Percentiles rank a stretch among this genome's conserved stretches.
Evolutionary conservation across 805 yeast genomes (phyloP).

Genomic region (Candida nonsorbophila): DNA sequence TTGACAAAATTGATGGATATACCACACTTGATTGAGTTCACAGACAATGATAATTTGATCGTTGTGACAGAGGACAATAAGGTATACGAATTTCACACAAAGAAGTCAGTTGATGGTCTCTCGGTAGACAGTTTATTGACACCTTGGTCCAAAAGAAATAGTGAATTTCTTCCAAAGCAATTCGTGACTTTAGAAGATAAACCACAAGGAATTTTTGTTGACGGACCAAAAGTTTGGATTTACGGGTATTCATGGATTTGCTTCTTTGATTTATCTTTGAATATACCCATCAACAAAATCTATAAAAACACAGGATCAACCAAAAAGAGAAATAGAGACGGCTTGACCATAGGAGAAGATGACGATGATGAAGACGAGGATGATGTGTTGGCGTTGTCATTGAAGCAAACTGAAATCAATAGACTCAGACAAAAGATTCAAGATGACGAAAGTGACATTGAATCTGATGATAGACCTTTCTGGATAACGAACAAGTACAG

Average conservation of each 20-base stretch:
- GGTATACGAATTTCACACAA: constrained; percentile 59
- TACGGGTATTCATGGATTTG: constrained; percentile 83
- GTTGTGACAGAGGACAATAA: constrained; percentile 72
- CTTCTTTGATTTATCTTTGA: constrained; percentile 59
- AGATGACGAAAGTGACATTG: constrained; percentile 14
- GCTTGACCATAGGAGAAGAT: constrained; percentile 28
- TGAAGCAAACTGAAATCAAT: constrained; percentile 25
- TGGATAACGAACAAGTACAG: constrained; percentile 75
- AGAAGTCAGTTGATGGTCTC: background rate
- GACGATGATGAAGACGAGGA: constrained; percentile 22
- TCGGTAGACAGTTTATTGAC: constrained; percentile 42
- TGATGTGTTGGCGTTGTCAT: constrained; percentile 18
- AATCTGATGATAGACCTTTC: constrained; percentile 41
- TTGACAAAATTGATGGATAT: constrained; percentile 56
- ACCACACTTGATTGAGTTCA: constrained; percentile 59
- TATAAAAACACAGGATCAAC: constrained; percentile 19
- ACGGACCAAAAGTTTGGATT: constrained; percentile 58
- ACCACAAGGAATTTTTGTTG: constrained; percentile 65
- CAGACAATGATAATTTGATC: constrained; percentile 46
- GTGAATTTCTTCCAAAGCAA: constrained; percentile 67
- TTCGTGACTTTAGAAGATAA: constrained; percentile 56
- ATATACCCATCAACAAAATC: constrained; percentile 43
- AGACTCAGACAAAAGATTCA: constrained; percentile 34
- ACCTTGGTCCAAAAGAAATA: constrained; percentile 73
- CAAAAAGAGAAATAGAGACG: constrained; percentile 41